Base-by-base conservation (phyloP, 2,329 filamentous ascomycete genomes). In the Rhytidhysteron rufulum region DNA sequence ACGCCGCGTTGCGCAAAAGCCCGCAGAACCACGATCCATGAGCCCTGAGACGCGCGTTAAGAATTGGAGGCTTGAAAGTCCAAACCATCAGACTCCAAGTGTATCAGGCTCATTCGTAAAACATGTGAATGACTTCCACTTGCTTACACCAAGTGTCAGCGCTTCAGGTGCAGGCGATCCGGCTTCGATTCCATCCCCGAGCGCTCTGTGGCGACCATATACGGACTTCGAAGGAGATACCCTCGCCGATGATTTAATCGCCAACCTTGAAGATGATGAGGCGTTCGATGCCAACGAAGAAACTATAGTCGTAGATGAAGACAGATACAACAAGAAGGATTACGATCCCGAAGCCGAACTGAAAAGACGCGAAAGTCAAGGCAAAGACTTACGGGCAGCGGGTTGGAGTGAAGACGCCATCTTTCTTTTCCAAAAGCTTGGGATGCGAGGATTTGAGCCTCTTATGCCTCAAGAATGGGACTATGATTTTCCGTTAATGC, bases 401-500 rank as follows among this genome's bases (percentile, higher is more conserved):
- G 69, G 71, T 32, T 81, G 74, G 73, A 65, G 69, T 3, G 63
- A 71, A 19, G 71, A 74, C 38, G 75, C 79, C 40, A 69, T 73
- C 30, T 68, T 70, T 24, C 60, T 81, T 2, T 74, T 74, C 47
- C 70, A 73, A 42, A 73, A 73, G 42, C 68, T 81, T 21, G 68
- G 69, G 5, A 70, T 74, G 62, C 74, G 78, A 31, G 78, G 78
- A 13, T 73, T 72, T 38, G 77, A 80, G 58, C 73, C 78, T 8
- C 56, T 81, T 1, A 54, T 82, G 10, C 75, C 76, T 2, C 54
- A 58, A 10, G 63, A 63, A 44, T 80, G 77, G 76, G 62, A 66
- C 32, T 57, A 69, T 36, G 77, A 80, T 47, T 79, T 80, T 45
- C 60, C 62, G 7, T 77, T 72, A 13, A 54, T 82, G 11, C 78